A percentile compares a stretch with the other conserved stretches of the same genome.
Evolutionary conservation across 2,329 filamentous ascomycete genomes (phyloP).

Genomic region (Teratosphaeria nubilosa): DNA sequence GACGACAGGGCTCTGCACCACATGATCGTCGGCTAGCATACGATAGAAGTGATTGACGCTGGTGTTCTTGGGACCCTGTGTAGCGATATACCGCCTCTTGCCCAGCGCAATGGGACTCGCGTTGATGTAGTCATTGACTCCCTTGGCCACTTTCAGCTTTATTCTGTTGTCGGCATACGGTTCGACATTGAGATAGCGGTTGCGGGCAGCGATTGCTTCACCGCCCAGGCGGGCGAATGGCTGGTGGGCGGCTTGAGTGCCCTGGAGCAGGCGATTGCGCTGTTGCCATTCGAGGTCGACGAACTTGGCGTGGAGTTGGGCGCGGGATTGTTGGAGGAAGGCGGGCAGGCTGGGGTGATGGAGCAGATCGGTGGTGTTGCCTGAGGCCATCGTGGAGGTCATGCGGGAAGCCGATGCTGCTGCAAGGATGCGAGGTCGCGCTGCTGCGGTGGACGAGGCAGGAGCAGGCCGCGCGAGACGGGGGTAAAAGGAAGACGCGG

Average conservation of each 20-base stretch:
- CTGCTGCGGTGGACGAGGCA: background rate
- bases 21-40: slow-evolving; percentile 58
- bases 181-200: slow-evolving; percentile 83
- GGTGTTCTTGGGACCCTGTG: slow-evolving; percentile 68
- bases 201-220: slow-evolving; percentile 51
- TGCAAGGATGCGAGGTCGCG: background rate
- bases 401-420: background rate
- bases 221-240: slow-evolving; percentile 49
- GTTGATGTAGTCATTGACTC: slow-evolving; percentile 43
- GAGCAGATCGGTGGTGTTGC: background rate
- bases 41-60: slow-evolving; percentile 82
- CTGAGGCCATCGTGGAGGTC: background rate
- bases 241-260: slow-evolving; percentile 27
- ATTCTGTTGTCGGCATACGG: slow-evolving; percentile 83
- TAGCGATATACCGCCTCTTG: slow-evolving; percentile 68
- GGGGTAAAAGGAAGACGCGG: too few relatives aligned
- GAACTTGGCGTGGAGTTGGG: slow-evolving; percentile 52
- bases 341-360: background rate
- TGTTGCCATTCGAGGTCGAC: slow-evolving; percentile 52
- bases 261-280: slow-evolving; percentile 42
- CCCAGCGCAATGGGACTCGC: slow-evolving; percentile 37
- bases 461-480: background rate
- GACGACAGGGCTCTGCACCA: slow-evolving; percentile 53
- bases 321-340: background rate
- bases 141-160: slow-evolving; percentile 62